Conservation (phyloP, 257 asterid species). For the Coffea eugenioides region DNA sequence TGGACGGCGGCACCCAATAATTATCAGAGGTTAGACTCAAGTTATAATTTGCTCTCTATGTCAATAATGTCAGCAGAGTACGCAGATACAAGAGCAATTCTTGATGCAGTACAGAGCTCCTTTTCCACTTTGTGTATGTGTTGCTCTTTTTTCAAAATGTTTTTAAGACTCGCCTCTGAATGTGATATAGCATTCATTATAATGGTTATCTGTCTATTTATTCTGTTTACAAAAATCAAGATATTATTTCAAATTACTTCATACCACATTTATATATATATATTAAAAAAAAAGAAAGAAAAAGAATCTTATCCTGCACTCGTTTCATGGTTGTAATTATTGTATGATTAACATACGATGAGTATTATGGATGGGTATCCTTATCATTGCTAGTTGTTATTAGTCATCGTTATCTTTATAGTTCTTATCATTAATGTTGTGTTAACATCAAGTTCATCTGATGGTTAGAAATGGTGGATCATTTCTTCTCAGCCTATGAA, state of each 20-base stretch:
- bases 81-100: too few relatives aligned
- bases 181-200: neutral
- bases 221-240: neutral
- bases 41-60: too few relatives aligned
- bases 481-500: neutral
- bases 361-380: neutral
- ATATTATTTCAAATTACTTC: neutral
- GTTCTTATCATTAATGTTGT: neutral
- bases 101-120: too few relatives aligned
- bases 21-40: too few relatives aligned
- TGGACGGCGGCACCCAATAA: too few relatives aligned
- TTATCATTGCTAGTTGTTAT: too few relatives aligned
- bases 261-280: too few relatives aligned
- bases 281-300: neutral
- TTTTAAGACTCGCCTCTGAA: too few relatives aligned
- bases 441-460: neutral
- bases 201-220: neutral
- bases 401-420: neutral
- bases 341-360: neutral
- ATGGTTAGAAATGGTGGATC: neutral
- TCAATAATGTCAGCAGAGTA: too few relatives aligned
- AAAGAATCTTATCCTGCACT: neutral
- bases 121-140: too few relatives aligned
- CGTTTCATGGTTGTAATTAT: neutral
- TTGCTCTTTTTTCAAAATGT: too few relatives aligned